These are phyloP conservation scores for Penicillium sp. DNA, from an alignment of 2,329 filamentous ascomycete species.

Conservation along the genomic window DNA sequence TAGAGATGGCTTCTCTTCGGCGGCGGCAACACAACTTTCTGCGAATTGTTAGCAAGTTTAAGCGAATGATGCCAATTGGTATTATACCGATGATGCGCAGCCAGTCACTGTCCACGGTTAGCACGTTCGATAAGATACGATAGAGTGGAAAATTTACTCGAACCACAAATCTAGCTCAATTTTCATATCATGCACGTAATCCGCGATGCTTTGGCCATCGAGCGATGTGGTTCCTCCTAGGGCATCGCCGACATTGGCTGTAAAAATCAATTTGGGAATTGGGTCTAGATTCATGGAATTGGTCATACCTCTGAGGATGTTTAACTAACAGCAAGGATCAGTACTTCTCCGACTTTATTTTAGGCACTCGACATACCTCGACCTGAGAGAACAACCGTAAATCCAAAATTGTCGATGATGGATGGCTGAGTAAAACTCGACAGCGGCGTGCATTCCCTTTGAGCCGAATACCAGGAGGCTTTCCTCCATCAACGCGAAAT, in stretches of 20 bases:
- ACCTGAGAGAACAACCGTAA: constrained; percentile 55
- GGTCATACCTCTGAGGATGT: constrained; percentile 40
- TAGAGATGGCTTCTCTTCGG: constrained; percentile 40
- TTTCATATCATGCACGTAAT: constrained; percentile 47
- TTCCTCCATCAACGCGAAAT: constrained; percentile 49
- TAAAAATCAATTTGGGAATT: background rate
- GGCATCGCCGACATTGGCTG: constrained; percentile 41
- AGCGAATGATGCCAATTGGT: too few relatives aligned
- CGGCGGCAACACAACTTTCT: constrained; percentile 30
- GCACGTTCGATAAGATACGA: background rate
- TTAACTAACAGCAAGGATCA: constrained; percentile 35
- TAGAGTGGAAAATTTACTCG: constrained; percentile 28
- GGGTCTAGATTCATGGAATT: too few relatives aligned
- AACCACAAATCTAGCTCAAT: constrained; percentile 54
- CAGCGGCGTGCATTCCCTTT: constrained; percentile 45
- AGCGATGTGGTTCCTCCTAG: constrained; percentile 28
- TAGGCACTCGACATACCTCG: constrained; percentile 32
- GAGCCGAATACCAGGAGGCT: constrained; percentile 43
- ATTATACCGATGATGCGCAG: constrained; percentile 36
- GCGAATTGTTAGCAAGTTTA: constrained; percentile 6
- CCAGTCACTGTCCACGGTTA: constrained; percentile 34
- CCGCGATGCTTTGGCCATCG: constrained; percentile 39
- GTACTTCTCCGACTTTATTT: background rate
- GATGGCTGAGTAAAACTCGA: constrained; percentile 47
- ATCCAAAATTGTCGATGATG: constrained; percentile 50